A percentile compares a stretch with the other conserved stretches of the same genome.
These are phyloP conservation scores for Scleroderma citrinum DNA, from an alignment of 768 basidiomycete genomes.

Conservation along the genomic window DNA sequence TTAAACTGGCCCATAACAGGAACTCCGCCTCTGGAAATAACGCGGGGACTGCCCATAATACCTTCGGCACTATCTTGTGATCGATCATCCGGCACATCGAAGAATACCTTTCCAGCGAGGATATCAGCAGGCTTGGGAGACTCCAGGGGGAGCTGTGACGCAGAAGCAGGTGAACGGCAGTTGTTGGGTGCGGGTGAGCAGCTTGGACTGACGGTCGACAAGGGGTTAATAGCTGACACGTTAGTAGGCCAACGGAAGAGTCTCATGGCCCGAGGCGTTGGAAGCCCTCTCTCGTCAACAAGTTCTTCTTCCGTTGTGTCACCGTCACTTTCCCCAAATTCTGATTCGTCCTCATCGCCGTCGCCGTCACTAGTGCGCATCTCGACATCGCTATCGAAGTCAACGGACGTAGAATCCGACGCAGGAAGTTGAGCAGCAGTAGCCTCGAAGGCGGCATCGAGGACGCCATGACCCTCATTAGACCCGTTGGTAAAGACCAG, in stretches of 20 bases:
- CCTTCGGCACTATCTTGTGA: conserved; percentile 32
- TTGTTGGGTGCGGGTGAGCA: conserved; percentile 38
- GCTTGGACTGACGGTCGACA: conserved; percentile 64
- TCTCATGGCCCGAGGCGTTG: conserved; percentile 70
- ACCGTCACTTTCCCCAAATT: conserved; percentile 52
- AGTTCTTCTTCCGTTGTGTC: conserved; percentile 84
- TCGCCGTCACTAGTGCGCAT: conserved; percentile 35
- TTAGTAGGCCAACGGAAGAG: conserved; percentile 61
- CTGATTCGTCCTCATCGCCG: conserved; percentile 31
- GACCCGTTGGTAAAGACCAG: conserved; percentile 65
- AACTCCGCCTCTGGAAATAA: conserved; percentile 11
- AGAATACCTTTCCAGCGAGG: conserved; percentile 53
- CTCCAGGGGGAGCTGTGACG: conserved; percentile 26
- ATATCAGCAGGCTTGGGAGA: conserved; percentile 65
- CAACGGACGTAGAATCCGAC: conserved; percentile 43
- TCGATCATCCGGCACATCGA: conserved; percentile 42
- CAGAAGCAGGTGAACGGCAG: conserved; percentile 22
- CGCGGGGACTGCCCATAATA: conserved; percentile 24
- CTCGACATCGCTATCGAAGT: conserved; percentile 47
- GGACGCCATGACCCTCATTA: conserved; percentile 41
- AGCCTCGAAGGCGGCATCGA: conserved; percentile 71
- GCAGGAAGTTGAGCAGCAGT: conserved; percentile 46
- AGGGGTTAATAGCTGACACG: conserved; percentile 63
- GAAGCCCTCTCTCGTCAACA: conserved; percentile 66
- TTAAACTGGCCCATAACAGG: conserved; percentile 38